These are phyloP conservation scores for Trichophyton equinum DNA, from an alignment of 2,329 filamentous ascomycete species.

Conservation along the genomic window DNA sequence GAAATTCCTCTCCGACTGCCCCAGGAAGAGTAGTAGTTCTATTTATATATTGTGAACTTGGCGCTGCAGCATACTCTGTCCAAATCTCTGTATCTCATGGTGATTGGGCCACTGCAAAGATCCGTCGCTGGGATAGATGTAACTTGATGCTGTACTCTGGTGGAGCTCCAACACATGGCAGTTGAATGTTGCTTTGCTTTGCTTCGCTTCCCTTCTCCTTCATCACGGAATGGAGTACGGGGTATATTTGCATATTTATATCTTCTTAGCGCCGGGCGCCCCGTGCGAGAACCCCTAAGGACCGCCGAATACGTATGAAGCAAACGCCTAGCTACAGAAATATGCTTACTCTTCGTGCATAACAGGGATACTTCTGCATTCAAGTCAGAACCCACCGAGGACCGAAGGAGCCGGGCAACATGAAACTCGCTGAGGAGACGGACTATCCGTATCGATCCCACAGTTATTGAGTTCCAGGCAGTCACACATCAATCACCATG, in stretches of 20 bases:
- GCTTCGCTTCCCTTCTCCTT: neutral
- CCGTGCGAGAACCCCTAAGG: neutral
- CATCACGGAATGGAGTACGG: neutral
- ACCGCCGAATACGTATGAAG: neutral
- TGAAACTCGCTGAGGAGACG: neutral
- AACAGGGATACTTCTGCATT: neutral
- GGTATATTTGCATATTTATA: neutral
- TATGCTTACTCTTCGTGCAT: neutral
- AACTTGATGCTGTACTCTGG: neutral
- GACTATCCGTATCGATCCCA: neutral
- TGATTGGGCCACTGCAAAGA: neutral
- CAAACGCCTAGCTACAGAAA: neutral
- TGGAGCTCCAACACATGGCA: neutral
- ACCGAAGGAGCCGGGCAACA: neutral
- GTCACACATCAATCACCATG: neutral
- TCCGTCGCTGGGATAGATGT: neutral
- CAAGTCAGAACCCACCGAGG: neutral
- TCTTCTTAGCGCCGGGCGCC: neutral
- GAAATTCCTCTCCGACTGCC: neutral
- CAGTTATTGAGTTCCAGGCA: neutral
- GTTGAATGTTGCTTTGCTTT: neutral
- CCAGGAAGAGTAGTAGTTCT: neutral
- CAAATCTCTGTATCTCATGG: neutral
- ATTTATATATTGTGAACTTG: neutral
- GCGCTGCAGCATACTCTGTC: neutral